Base-by-base conservation (phyloP, 805 yeast species). In the Tetrapisispora fleetii region DNA sequence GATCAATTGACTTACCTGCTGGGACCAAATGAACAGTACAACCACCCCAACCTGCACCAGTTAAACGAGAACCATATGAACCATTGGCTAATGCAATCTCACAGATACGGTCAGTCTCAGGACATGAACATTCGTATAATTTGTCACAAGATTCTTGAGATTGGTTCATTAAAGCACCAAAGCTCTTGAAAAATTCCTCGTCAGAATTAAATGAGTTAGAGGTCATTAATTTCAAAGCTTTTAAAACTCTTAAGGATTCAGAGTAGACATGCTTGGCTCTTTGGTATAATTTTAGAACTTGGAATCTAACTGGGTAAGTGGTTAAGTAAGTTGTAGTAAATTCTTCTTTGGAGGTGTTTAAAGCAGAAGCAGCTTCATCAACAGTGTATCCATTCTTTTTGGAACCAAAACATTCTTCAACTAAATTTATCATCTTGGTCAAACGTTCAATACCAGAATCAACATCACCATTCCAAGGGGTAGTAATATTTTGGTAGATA, bases 41-140 rank as follows among this genome's bases (percentile, higher is more conserved):
- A 5, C 89, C 89, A 36, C 89, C 89, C 74, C 80, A 83, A 2
- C 89, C 90, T 9, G 89, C 89, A 21, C 89, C 89, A 4, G 89
- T 82, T n/a, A 80, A 73, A 49, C 90, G 70, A 1, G 85, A 78
- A n/a, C 89, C 89, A 50, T 64, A 71, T 0, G 85, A 69, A 2
- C 89, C 90, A 53, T 75, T 71, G 1, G 53, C 58, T 38, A 69
- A 60, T 2, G 86, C 87, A 47, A 82, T 73, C 7, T 58, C 47
- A 57, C 84, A 78, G 37, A 83, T 59, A 11, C 63, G 62, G 49
- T 81, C 78, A 44, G 80, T 72, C 51, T 76, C 80, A 1, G 70
- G 71, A 49, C 76, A 74, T 1, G 85, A 79, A 48, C 83, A 78
- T 50, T 79, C 73, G 63, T 72, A 77, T 36, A 70, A 60, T 24